Evolutionary conservation across 2,329 filamentous ascomycete genomes (phyloP), one percentile per base, ranked within the genome.

Genomic region (Curvularia hawaiiensis): DNA sequence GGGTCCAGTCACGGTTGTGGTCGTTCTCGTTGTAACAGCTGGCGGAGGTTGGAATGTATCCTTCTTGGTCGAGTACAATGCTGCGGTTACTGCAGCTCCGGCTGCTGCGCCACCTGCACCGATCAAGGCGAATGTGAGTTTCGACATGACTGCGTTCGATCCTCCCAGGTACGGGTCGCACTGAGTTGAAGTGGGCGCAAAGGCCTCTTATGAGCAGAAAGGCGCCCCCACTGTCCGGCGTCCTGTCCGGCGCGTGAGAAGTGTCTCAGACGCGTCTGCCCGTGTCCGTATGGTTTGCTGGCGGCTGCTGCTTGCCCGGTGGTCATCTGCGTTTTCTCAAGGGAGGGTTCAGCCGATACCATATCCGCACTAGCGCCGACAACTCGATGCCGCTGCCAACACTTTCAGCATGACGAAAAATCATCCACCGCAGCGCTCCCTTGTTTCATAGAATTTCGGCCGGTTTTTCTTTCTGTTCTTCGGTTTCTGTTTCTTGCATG

Each of bases 11-110:
- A 69, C 59, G 24, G 77, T 71, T 2, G 76, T 73, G 11, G 76
- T 73, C 9, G 75, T 72, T 5, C 77, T 76, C 9, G 75, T 72
- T n/a, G 67, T 74, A n/a, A 68, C 62, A 14, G 65, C 64, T 26
- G 69, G 63, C 12, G 70, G 58, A 3, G 67, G 54, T 53, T 71
- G 56, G 49, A 65, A 50, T 47, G 66, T 48, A 9, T 67, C 54
- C 55, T 74, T 66, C 63, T 75, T 76, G 52, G 71, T 61, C 26
- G 77, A 77, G 62, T 77, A 81, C 40, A 82, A 67, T 5, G 77
- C 80, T 53, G 80, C 80, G 41, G 80, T 82, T 33, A 78, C 77
- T 65, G 79, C 80, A 58, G 80, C 80, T 41, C 80, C 81, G 14
- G 79, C 76, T 26, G 78, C 80, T 33, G 80, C 81, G 56, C 79